phyloP scores from a whole-genome alignment of 306 rosid species.

The Sindora glabra region DNA sequence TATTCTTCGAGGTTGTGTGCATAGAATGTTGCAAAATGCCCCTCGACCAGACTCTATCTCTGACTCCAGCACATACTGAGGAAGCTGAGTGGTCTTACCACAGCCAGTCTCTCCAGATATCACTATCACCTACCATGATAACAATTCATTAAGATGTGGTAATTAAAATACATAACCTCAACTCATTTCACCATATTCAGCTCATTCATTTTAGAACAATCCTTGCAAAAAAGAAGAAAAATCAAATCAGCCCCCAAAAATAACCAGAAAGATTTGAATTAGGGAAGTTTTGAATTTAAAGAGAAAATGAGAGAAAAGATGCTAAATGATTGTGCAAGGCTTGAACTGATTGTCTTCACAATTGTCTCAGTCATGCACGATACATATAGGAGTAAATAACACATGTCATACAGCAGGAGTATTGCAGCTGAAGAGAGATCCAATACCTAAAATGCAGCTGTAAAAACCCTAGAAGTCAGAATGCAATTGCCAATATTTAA shows the following conservation, averaged over 20 bases:
- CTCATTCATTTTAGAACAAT: constrained; percentile 7
- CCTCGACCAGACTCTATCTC: constrained; percentile 79
- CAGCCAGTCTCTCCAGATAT: constrained; percentile 99
- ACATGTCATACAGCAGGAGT: too few relatives aligned
- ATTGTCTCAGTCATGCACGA: too few relatives aligned
- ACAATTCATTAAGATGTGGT: constrained; percentile 12
- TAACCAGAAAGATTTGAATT: not conserved
- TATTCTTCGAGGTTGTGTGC: constrained; percentile 96
- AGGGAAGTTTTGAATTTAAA: not conserved
- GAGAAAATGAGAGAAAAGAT: too few relatives aligned
- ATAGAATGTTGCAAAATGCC: constrained; percentile 77
- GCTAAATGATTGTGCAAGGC: too few relatives aligned
- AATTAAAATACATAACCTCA: not conserved
- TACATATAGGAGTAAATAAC: too few relatives aligned
- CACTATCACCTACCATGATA: constrained; percentile 47
- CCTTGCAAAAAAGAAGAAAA: not conserved
- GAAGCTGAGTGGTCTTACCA: constrained; percentile 98
- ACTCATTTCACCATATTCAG: not conserved
- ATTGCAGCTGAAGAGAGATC: too few relatives aligned
- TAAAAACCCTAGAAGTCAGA: too few relatives aligned
- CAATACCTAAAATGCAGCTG: too few relatives aligned
- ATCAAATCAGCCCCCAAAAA: constrained; percentile 1
- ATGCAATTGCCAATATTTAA: too few relatives aligned
- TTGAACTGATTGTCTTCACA: too few relatives aligned
- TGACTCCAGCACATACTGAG: constrained; percentile 90